These are phyloP conservation scores for Selaginella moellendorffii DNA, from an alignment of 75 land plant species.

Conservation along the genomic window DNA sequence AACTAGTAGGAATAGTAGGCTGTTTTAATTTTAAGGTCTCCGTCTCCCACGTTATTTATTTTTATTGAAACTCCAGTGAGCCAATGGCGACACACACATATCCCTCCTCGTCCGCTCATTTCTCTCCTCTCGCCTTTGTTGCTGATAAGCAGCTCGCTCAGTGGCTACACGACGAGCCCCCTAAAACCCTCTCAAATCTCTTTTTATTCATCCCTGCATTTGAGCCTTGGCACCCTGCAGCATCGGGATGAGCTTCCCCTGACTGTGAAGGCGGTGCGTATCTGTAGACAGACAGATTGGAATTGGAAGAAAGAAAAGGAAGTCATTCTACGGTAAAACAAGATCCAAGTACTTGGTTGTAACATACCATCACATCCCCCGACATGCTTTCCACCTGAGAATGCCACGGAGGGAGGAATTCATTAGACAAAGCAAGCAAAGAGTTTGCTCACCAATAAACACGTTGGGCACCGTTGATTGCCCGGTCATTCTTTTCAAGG, in stretches of 20 bases:
- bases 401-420: not conserved
- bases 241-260: conserved; percentile 41
- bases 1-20: no score
- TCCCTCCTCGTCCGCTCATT: no score
- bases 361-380: conserved; percentile 66
- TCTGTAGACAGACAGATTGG: conserved; percentile 21
- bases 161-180: no score
- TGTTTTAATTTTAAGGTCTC: no score
- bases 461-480: conserved; percentile 10
- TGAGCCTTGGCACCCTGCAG: conserved; percentile 25
- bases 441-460: conserved; percentile 13
- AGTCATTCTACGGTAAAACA: not conserved
- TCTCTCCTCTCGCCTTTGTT: no score
- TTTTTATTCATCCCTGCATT: not conserved
- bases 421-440: not conserved
- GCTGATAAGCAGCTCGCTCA: no score
- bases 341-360: not conserved
- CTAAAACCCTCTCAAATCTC: no score
- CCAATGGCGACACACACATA: no score
- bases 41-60: no score
- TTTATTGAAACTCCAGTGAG: no score
- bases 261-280: conserved; percentile 39
- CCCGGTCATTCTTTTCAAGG: conserved; percentile 10
- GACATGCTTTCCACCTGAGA: conserved; percentile 56
- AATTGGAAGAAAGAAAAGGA: not conserved